phyloP scores from a whole-genome alignment of 2,329 filamentous ascomycete species.

The Zymoseptoria crescenta region DNA sequence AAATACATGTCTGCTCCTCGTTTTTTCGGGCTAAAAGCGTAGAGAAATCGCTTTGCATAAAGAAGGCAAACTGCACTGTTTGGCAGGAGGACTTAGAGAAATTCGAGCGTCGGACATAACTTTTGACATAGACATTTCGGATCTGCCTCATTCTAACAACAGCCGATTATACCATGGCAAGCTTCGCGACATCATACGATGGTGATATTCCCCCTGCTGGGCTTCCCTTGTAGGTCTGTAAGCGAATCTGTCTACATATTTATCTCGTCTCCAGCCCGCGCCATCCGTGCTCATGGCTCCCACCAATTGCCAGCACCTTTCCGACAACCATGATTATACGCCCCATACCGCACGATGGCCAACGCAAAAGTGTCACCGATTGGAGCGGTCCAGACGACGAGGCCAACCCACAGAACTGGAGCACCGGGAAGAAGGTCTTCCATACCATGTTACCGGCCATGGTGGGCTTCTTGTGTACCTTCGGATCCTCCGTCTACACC shows the following conservation, averaged over 20 bases:
- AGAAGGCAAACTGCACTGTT: too few relatives aligned
- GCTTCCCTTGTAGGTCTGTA: background rate
- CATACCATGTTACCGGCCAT: slow-evolving; percentile 4
- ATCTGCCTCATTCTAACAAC: too few relatives aligned
- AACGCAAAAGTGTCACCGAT: slow-evolving; percentile 1
- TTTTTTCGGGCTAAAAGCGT: too few relatives aligned
- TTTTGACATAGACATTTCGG: too few relatives aligned
- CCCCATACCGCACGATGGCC: background rate
- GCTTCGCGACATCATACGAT: background rate
- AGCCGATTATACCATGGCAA: too few relatives aligned
- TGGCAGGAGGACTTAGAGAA: too few relatives aligned
- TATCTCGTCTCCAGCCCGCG: background rate
- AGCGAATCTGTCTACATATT: background rate
- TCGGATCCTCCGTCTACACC: slow-evolving; percentile 16
- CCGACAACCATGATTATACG: background rate
- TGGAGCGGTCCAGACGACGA: slow-evolving; percentile 13
- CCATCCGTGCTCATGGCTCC: background rate
- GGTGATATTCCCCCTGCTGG: background rate
- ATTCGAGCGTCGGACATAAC: too few relatives aligned
- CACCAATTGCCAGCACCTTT: background rate
- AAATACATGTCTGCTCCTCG: too few relatives aligned
- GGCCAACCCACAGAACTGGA: slow-evolving; percentile 18
- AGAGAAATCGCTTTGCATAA: too few relatives aligned
- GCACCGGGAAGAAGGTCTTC: slow-evolving; percentile 5
- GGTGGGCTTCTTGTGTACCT: slow-evolving; percentile 26